Evolutionary conservation across 1,139 yeast species (phyloP).

Genomic region (Magnusiomyces paraingens): DNA sequence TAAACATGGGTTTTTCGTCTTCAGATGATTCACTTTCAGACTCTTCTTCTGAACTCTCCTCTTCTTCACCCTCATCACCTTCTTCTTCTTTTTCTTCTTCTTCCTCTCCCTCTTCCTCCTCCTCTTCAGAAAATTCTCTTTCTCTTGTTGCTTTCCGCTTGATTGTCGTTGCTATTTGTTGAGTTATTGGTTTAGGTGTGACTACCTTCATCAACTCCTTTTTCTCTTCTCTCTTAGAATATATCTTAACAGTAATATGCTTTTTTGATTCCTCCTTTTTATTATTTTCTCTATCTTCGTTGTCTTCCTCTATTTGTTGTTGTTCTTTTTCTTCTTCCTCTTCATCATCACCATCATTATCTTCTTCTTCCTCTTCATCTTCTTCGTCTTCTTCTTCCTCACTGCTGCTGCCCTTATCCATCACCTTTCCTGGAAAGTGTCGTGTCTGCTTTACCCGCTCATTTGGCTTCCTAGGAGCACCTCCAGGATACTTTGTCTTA

Average conservation of each 20-base stretch:
- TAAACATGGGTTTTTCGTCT: constrained; percentile 14
- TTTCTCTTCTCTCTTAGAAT: constrained; percentile 3
- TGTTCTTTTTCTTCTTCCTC: constrained; percentile 26
- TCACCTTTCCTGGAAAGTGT: constrained; percentile 25
- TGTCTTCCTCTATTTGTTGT: constrained; percentile 20
- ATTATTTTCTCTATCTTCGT: constrained; percentile 12
- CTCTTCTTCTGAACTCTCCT: constrained; percentile 6
- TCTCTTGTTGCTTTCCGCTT: not conserved
- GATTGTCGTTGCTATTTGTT: not conserved
- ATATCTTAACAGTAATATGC: not conserved
- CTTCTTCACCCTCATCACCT: not conserved
- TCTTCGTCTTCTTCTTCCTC: constrained; percentile 15
- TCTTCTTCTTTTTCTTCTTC: constrained; percentile 14
- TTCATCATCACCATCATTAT: constrained; percentile 13
- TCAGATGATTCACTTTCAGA: constrained; percentile 7
- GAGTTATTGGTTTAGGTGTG: not conserved
- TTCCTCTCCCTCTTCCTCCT: constrained; percentile 10
- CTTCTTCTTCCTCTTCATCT: constrained; percentile 16
- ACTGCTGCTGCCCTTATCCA: constrained; percentile 10
- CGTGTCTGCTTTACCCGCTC: constrained; percentile 14
- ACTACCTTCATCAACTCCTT: not conserved
- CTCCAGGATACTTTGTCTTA: not conserved
- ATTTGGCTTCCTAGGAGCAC: not conserved
- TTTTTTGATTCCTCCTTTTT: constrained; percentile 11
- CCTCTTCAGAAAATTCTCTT: constrained; percentile 4